Evolutionary conservation across 148 eudicot species (phyloP), one percentile per base, ranked within the genome.

Genomic region (Vaccinium darrowii): DNA sequence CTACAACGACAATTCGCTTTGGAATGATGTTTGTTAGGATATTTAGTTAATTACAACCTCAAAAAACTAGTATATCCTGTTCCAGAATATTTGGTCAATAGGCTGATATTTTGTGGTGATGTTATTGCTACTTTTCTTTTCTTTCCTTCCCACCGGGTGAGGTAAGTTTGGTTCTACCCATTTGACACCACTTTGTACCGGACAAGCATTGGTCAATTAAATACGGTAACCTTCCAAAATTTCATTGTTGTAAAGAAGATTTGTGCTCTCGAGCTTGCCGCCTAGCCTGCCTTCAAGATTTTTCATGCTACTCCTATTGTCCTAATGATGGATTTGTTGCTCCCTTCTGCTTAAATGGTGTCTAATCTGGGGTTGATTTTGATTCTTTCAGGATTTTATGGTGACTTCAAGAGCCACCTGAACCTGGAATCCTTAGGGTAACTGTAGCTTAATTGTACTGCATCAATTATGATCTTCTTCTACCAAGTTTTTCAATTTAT

Each of bases 311-410:
- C 39, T 81, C n/a, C n/a, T n/a, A n/a, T n/a, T n/a, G n/a, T n/a
- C n/a, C n/a, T n/a, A n/a, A n/a, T n/a, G n/a, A 43, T 43, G 47
- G 47, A 27, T 30, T 5, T 30, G 8, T 81, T 67, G n/a, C 43
- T 82, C 25, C 75, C 43, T 15, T 39, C 49, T 30, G 67, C 7
- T 2, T 56, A 25, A 54, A 49, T 82, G 12, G 16, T 82, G 16
- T 50, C 60, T 82, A 60, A 82, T 67, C 67, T 33, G 51, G 43
- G 23, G 43, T 76, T 67, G 27, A 62, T 30, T 49, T 69, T 50
- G 57, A 67, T 23, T 51, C n/a, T 49, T 81, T 82, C 84, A 82
- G 84, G 84, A 25, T 49, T 67, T 82, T 82, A 50, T 82, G 76
- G 84, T 82, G 84, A 65, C 43, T 63, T 63, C 18, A 10, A 72